These are phyloP conservation scores for Pichia cephalocereana DNA, from an alignment of 805 yeast species.

Conservation along the genomic window DNA sequence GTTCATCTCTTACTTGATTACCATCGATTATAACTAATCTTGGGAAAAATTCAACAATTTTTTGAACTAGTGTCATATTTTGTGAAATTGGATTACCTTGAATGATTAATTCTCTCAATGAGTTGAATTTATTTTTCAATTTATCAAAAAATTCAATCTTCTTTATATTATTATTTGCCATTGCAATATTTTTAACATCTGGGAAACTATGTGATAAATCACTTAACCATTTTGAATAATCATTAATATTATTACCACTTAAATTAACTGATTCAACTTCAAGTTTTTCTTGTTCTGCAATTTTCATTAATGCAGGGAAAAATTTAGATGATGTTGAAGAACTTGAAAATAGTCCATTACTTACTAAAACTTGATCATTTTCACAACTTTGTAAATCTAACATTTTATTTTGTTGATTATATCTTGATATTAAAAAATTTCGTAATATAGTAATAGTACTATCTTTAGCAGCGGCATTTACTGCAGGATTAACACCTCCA, in stretches of 20 bases:
- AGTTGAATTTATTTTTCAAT: constrained; percentile 69
- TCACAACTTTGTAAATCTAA: constrained; percentile 60
- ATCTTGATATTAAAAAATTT: constrained; percentile 54
- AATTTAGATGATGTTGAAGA: constrained; percentile 53
- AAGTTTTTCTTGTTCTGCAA: constrained; percentile 46
- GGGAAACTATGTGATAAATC: constrained; percentile 73
- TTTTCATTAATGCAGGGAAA: constrained; percentile 81
- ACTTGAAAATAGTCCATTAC: constrained; percentile 50
- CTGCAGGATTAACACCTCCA: not conserved
- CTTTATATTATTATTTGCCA: constrained; percentile 64
- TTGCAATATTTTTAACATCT: constrained; percentile 61
- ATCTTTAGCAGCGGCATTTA: not conserved
- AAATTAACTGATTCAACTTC: constrained; percentile 66
- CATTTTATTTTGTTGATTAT: constrained; percentile 53
- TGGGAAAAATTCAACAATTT: constrained; percentile 70
- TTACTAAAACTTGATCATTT: constrained; percentile 48
- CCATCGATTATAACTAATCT: constrained; percentile 72
- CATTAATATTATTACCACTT: constrained; percentile 60
- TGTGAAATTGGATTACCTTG: constrained; percentile 64
- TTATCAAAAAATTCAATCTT: constrained; percentile 53
- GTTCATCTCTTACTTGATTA: constrained; percentile 65
- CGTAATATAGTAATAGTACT: constrained; percentile 54
- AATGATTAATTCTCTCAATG: constrained; percentile 68
- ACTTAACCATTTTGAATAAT: constrained; percentile 40
- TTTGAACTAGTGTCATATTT: constrained; percentile 38